A percentile compares a stretch with the other conserved stretches of the same genome.
Conservation (phyloP, 169 alveolate species). For the Theileria annulata region DNA sequence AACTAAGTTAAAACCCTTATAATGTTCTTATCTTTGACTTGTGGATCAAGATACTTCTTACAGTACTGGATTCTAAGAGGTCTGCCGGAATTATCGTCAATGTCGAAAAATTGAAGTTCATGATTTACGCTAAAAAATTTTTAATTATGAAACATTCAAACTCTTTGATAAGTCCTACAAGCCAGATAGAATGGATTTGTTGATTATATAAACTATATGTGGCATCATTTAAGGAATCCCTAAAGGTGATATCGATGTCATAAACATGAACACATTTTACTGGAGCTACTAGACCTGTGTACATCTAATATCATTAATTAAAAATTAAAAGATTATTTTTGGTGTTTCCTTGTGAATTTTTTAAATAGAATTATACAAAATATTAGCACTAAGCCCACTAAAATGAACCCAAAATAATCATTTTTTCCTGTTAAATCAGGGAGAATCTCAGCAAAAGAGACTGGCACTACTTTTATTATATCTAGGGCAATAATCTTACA, state of each 20-base stretch:
- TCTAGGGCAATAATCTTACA: background rate
- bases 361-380: background rate
- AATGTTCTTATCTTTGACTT: background rate
- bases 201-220: slow-evolving; percentile 51
- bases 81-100: slow-evolving; percentile 56
- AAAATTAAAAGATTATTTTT: background rate
- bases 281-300: slow-evolving; percentile 42
- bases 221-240: slow-evolving; percentile 53
- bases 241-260: slow-evolving; percentile 45
- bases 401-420: background rate
- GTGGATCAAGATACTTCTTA: background rate
- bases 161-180: slow-evolving; percentile 45
- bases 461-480: background rate
- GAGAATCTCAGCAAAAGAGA: slow-evolving; percentile 1
- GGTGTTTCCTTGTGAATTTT: background rate
- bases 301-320: background rate
- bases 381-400: background rate
- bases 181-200: slow-evolving; percentile 53
- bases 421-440: slow-evolving; percentile 13
- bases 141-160: background rate
- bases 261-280: slow-evolving; percentile 47
- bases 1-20: slow-evolving; percentile 13
- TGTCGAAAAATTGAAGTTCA: slow-evolving; percentile 34
- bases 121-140: slow-evolving; percentile 18
- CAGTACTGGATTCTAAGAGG: slow-evolving; percentile 39